These are phyloP conservation scores for Trametes villosa DNA, from an alignment of 768 basidiomycete genomes.

Conservation along the genomic window DNA sequence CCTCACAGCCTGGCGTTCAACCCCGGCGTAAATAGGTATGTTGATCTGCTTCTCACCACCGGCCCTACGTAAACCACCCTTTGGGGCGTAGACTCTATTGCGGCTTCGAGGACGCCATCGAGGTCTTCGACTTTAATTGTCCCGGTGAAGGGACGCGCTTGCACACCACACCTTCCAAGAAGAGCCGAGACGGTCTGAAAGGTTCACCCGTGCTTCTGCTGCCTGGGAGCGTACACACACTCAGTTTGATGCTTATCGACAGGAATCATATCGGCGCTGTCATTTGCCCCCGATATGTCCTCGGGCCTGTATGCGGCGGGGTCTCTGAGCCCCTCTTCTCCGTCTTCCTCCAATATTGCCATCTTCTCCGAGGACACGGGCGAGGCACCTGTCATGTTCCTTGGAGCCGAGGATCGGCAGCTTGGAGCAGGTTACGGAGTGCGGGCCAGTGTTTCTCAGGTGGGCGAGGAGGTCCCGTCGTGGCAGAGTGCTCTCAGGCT, in stretches of 20 bases:
- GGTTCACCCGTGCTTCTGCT: slow-evolving; percentile 48
- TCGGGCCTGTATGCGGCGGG: slow-evolving; percentile 80
- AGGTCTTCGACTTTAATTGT: slow-evolving; percentile 74
- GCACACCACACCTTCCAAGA: slow-evolving; percentile 71
- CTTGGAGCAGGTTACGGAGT: slow-evolving; percentile 36
- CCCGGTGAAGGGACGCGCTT: slow-evolving; percentile 79
- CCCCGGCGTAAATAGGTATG: slow-evolving; percentile 64
- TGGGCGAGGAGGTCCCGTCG: slow-evolving; percentile 27
- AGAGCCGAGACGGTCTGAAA: slow-evolving; percentile 85
- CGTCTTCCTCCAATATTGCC: slow-evolving; percentile 57
- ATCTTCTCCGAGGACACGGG: slow-evolving; percentile 66
- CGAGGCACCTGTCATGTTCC: slow-evolving; percentile 58
- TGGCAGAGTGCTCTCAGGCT: not conserved
- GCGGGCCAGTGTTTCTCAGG: slow-evolving; percentile 58
- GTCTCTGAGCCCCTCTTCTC: slow-evolving; percentile 57
- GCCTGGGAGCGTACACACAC: not conserved
- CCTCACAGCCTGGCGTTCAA: slow-evolving; percentile 87
- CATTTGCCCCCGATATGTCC: slow-evolving; percentile 66
- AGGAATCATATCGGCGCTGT: slow-evolving; percentile 88
- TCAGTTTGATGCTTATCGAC: slow-evolving; percentile 16
- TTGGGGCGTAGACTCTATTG: slow-evolving; percentile 69
- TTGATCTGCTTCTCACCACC: not conserved
- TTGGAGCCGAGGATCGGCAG: slow-evolving; percentile 54
- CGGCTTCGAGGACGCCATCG: slow-evolving; percentile 84
- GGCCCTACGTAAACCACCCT: slow-evolving; percentile 8